These are phyloP conservation scores for Fragilaria crotonensis DNA, from an alignment of 108 stramenopile species.

Conservation along the genomic window DNA sequence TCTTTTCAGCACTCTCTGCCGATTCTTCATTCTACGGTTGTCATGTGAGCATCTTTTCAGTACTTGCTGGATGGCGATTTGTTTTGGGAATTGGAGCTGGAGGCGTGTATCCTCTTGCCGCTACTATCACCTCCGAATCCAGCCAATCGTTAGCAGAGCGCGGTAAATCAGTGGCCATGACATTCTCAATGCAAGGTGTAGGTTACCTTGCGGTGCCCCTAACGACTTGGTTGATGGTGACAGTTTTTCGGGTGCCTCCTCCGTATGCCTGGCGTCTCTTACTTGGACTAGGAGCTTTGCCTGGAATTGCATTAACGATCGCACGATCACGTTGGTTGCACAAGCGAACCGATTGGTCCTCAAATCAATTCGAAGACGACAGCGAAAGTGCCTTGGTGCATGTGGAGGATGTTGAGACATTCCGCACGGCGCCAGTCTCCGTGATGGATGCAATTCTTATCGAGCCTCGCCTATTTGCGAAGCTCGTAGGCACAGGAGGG, in stretches of 20 bases:
- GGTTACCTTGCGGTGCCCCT: slow-evolving; percentile 48
- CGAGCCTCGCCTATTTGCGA: slow-evolving; percentile 29
- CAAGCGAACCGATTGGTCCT: background rate
- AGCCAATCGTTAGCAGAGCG: slow-evolving; percentile 1
- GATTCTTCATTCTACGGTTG: background rate
- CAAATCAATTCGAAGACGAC: background rate
- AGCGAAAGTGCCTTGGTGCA: background rate
- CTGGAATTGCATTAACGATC: slow-evolving; percentile 26
- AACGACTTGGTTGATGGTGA: slow-evolving; percentile 21
- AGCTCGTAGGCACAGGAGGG: slow-evolving; percentile 53
- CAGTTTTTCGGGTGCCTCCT: slow-evolving; percentile 8
- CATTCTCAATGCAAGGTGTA: slow-evolving; percentile 59
- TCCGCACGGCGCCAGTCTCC: slow-evolving; percentile 3
- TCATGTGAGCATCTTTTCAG: slow-evolving; percentile 3
- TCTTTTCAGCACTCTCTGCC: slow-evolving; percentile 6
- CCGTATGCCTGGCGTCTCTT: slow-evolving; percentile 33
- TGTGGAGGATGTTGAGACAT: background rate
- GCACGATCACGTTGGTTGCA: background rate
- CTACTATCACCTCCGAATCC: slow-evolving; percentile 47
- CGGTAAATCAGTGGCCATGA: slow-evolving; percentile 27
- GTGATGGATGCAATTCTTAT: slow-evolving; percentile 37
- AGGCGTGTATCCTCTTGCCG: slow-evolving; percentile 66
- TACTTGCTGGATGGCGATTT: slow-evolving; percentile 40
- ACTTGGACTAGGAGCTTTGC: slow-evolving; percentile 31
- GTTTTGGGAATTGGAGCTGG: slow-evolving; percentile 56